A percentile compares a stretch with the other conserved stretches of the same genome.
Conservation (phyloP, 352 stramenopile species). For the Phytopythium helicoides region DNA sequence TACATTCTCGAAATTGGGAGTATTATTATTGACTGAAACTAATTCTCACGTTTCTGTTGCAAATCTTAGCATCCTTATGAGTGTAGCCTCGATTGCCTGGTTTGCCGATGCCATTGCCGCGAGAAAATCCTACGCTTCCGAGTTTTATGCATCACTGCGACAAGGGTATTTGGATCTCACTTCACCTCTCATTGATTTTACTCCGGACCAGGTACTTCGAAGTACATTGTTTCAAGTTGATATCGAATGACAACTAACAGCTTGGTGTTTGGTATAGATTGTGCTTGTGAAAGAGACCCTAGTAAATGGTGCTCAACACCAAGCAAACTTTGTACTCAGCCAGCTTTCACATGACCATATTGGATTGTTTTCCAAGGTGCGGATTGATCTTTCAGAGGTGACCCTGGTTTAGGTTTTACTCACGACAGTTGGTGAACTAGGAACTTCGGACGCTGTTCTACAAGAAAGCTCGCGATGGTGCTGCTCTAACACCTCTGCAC, state of each 20-base stretch:
- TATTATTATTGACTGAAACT: no score
- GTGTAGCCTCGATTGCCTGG: constrained; percentile 52
- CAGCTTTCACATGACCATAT: constrained; percentile 77
- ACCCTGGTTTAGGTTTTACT: no score
- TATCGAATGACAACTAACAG: no score
- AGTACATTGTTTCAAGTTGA: no score
- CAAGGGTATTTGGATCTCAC: constrained; percentile 81
- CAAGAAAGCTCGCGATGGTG: constrained; percentile 41
- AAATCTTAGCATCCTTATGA: constrained; percentile 57
- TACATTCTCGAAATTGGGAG: constrained; percentile 16
- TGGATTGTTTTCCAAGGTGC: constrained; percentile 64
- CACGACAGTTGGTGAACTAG: no score
- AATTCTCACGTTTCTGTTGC: no score
- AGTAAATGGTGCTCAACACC: constrained; percentile 67
- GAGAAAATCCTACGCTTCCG: constrained; percentile 75
- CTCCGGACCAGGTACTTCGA: constrained; percentile 80
- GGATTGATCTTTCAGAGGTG: no score
- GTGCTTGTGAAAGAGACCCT: constrained; percentile 79
- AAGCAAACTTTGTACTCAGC: constrained; percentile 86
- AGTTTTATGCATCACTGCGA: constrained; percentile 84
- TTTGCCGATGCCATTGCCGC: constrained; percentile 73
- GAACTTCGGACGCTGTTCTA: constrained; percentile 78
- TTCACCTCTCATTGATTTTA: constrained; percentile 80
- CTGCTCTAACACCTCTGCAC: constrained; percentile 51
- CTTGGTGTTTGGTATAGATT: constrained; percentile 30